Conservation (phyloP, 495 filamentous ascomycete species). For the Peziza echinospora region DNA sequence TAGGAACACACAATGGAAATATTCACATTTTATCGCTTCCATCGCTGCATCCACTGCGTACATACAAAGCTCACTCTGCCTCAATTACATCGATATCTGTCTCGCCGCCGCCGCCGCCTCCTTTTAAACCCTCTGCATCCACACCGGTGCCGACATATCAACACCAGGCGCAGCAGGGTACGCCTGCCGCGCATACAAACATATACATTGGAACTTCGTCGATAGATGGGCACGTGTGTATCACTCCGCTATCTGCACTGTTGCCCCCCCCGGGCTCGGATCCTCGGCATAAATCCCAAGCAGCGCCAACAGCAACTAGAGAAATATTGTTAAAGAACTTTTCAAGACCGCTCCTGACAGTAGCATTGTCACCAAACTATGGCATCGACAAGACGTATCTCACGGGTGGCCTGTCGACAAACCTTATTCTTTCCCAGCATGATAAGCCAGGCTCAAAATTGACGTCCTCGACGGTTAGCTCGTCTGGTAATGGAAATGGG, state of each 20-base stretch:
- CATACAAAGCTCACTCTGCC: slow-evolving; percentile 79
- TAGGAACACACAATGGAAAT: slow-evolving; percentile 92
- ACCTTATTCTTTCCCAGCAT: slow-evolving; percentile 69
- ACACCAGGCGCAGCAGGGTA: no score
- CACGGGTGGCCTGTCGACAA: slow-evolving; percentile 75
- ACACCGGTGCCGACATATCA: slow-evolving; percentile 25
- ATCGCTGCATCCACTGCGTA: slow-evolving; percentile 50
- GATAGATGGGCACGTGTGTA: slow-evolving; percentile 84
- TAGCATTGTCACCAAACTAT: slow-evolving; percentile 81
- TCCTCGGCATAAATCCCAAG: not conserved
- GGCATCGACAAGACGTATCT: slow-evolving; percentile 68
- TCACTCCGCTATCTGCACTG: slow-evolving; percentile 53
- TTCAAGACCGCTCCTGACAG: slow-evolving; percentile 70
- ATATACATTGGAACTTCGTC: slow-evolving; percentile 87
- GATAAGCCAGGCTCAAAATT: slow-evolving; percentile 37
- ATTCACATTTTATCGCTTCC: slow-evolving; percentile 77
- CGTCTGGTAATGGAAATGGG: slow-evolving; percentile 28
- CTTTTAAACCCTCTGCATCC: slow-evolving; percentile 35
- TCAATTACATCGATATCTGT: slow-evolving; percentile 76
- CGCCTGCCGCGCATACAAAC: slow-evolving; percentile 55
- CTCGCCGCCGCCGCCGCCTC: slow-evolving; percentile 61
- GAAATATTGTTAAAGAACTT: slow-evolving; percentile 86
- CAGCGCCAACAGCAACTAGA: slow-evolving; percentile 26
- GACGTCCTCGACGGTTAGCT: slow-evolving; percentile 35
- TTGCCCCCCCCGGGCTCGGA: slow-evolving; percentile 10